These are phyloP conservation scores for Cryptococcus sp. DNA, from an alignment of 1,284 basidiomycete species.

Conservation along the genomic window DNA sequence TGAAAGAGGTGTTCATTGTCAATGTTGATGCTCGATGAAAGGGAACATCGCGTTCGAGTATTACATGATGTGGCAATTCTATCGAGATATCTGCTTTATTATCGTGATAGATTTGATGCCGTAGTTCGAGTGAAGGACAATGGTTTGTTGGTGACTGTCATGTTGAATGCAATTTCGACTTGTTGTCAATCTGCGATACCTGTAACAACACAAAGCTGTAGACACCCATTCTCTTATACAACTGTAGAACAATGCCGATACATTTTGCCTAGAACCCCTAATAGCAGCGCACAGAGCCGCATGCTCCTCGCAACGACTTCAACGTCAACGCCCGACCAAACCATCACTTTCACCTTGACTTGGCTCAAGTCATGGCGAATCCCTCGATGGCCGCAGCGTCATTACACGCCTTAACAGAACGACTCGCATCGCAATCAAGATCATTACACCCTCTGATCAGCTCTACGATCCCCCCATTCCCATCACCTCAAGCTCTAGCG, in stretches of 20 bases:
- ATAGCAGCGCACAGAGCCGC: too few species aligned
- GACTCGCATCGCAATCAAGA: constrained; percentile 35
- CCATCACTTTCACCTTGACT: not conserved
- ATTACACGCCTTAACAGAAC: constrained; percentile 39
- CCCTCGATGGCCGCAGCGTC: constrained; percentile 20
- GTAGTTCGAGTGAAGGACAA: not conserved
- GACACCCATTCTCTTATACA: too few species aligned
- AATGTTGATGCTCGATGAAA: not conserved
- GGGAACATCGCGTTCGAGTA: not conserved
- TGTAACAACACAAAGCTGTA: too few species aligned
- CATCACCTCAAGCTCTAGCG: constrained; percentile 29
- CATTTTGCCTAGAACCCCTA: too few species aligned
- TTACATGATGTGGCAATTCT: constrained; percentile 1
- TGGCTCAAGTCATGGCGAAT: constrained; percentile 7
- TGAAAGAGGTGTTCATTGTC: not conserved
- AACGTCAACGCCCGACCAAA: too few species aligned
- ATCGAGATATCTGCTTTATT: too few species aligned
- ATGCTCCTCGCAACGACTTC: too few species aligned
- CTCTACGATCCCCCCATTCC: constrained; percentile 9
- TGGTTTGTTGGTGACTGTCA: not conserved
- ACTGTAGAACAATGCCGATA: too few species aligned
- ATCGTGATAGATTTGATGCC: not conserved
- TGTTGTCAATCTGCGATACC: not conserved
- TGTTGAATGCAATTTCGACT: not conserved
- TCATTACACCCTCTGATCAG: constrained; percentile 26